Conservation (phyloP, 352 stramenopile species). For the Globisporangium cederbergense region DNA sequence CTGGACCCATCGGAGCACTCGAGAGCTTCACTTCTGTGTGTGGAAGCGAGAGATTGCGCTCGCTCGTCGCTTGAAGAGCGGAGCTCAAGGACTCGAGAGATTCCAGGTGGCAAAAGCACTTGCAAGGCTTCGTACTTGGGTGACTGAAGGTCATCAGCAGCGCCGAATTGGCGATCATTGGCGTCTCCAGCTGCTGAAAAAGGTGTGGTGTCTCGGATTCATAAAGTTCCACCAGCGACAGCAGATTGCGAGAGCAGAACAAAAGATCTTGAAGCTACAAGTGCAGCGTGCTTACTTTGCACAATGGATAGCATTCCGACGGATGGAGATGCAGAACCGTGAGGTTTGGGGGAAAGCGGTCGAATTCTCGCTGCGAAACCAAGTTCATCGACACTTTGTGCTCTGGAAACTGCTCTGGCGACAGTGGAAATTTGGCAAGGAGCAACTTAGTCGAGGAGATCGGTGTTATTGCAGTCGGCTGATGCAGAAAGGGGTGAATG, state of each 20-base stretch:
- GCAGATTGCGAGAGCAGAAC: neutral
- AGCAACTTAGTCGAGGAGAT: conserved; percentile 14
- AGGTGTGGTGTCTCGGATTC: conserved; percentile 10
- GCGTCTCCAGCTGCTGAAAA: neutral
- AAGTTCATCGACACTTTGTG: conserved; percentile 15
- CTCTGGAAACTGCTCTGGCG: conserved; percentile 20
- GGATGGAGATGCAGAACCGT: neutral
- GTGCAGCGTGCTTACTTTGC: neutral
- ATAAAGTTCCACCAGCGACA: conserved; percentile 11
- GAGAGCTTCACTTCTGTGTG: conserved; percentile 1
- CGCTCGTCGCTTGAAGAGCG: neutral
- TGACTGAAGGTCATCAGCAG: neutral
- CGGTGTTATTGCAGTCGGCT: conserved; percentile 17
- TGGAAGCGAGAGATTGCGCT: conserved; percentile 4
- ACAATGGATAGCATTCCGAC: neutral
- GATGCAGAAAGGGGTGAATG: conserved; percentile 22
- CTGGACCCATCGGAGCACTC: neutral
- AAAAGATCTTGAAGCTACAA: neutral
- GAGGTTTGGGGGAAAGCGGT: neutral
- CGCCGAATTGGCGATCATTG: neutral
- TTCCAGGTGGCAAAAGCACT: conserved; percentile 1
- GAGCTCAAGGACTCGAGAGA: neutral
- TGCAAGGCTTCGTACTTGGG: neutral
- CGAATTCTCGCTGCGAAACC: conserved; percentile 7
- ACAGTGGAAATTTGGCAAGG: neutral